Percentiles rank a stretch among this genome's conserved stretches.
Evolutionary conservation across 208 protist species (phyloP).

Genomic region (Zelonia costaricensis): DNA sequence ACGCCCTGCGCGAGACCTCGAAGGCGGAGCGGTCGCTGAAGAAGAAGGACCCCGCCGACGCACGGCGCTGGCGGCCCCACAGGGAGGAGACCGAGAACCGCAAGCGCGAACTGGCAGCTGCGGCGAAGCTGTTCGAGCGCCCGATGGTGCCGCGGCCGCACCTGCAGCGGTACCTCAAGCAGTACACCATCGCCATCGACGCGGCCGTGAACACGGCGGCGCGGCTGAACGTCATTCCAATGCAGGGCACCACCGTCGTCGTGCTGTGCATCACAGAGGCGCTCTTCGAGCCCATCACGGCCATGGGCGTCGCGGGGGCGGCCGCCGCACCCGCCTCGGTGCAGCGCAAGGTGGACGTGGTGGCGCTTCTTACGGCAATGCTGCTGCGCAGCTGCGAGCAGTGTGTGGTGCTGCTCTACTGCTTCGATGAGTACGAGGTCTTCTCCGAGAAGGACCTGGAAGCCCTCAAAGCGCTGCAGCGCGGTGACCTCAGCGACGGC

Average conservation of each 20-base stretch:
- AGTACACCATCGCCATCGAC: conserved; percentile 63
- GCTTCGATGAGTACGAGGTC: conserved; percentile 28
- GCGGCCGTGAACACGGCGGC: conserved; percentile 75
- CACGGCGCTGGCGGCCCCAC: conserved; percentile 28
- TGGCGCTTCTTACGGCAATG: conserved; percentile 86
- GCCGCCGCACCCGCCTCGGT: conserved; percentile 32
- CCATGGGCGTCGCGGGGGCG: conserved; percentile 15
- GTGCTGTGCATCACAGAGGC: conserved; percentile 57
- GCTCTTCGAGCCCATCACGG: conserved; percentile 32
- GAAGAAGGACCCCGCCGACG: neutral
- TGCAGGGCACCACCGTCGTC: conserved; percentile 86
- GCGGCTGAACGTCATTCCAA: conserved; percentile 88
- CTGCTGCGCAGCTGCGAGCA: conserved; percentile 88
- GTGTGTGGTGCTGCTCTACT: conserved; percentile 61
- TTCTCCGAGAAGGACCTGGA: conserved; percentile 15
- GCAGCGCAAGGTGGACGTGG: conserved; percentile 69
- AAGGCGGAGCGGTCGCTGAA: neutral
- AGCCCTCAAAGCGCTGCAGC: conserved; percentile 21
- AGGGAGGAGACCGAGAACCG: conserved; percentile 64
- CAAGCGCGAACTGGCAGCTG: neutral
- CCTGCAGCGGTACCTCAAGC: conserved; percentile 1
- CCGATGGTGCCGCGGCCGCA: conserved; percentile 10
- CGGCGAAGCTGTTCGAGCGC: conserved; percentile 13
- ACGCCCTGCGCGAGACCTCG: conserved; percentile 1
- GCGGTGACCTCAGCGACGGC: conserved; percentile 6